Conservation (phyloP, 345 rosid genomes). For the Excoecaria agallocha region DNA sequence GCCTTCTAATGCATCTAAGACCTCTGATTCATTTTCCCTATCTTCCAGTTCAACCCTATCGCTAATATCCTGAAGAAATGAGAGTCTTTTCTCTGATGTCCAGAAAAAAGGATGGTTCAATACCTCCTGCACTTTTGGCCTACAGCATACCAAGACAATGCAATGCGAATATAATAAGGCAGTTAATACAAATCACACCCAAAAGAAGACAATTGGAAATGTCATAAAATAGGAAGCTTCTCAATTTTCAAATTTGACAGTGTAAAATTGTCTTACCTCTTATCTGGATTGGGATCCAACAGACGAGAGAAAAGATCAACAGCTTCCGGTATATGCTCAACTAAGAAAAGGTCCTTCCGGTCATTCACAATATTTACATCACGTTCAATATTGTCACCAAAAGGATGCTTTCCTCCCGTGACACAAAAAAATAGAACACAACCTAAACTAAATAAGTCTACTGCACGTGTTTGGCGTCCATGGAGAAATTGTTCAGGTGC, state of each 20-base stretch:
- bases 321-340: slow-evolving; percentile 76
- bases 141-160: slow-evolving; percentile 24
- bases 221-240: not conserved
- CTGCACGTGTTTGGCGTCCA: slow-evolving; percentile 82
- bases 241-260: not conserved
- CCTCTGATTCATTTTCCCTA: slow-evolving; percentile 54
- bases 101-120: slow-evolving; percentile 77
- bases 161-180: not conserved
- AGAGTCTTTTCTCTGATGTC: slow-evolving; percentile 71
- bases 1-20: slow-evolving; percentile 64
- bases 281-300: slow-evolving; percentile 67
- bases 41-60: slow-evolving; percentile 87
- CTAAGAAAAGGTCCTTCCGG: slow-evolving; percentile 60
- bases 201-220: not conserved
- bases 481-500: slow-evolving; percentile 90
- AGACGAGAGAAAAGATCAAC: slow-evolving; percentile 59
- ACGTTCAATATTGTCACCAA: slow-evolving; percentile 76
- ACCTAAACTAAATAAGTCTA: slow-evolving; percentile 85
- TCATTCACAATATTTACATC: slow-evolving; percentile 78
- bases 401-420: slow-evolving; percentile 79
- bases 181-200: not conserved
- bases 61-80: slow-evolving; percentile 77
- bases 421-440: slow-evolving; percentile 79
- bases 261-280: slow-evolving; percentile 46
- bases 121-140: slow-evolving; percentile 72